Evolutionary conservation across 345 rosid species (phyloP).

Genomic region (Syzygium aromaticum): DNA sequence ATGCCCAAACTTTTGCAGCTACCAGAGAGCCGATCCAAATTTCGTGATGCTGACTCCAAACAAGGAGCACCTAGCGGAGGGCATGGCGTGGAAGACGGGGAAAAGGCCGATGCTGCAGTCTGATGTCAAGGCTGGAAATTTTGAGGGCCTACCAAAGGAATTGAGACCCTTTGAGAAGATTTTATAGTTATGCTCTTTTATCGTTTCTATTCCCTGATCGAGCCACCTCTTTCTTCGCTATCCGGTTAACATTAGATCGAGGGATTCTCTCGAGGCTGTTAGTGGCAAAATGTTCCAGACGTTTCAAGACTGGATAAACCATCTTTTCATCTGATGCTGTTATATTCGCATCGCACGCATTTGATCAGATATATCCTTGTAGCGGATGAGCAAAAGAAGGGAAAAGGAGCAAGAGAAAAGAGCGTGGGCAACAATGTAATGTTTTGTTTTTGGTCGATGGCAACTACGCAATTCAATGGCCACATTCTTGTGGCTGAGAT

Average conservation of each 20-base stretch:
- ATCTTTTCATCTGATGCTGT: not conserved
- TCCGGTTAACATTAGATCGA: not conserved
- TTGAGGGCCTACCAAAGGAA: constrained; percentile 53
- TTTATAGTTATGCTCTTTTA: constrained; percentile 18
- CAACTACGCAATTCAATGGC: not conserved
- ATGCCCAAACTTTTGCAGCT: constrained; percentile 33
- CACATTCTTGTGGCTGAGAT: not conserved
- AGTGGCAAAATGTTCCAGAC: not conserved
- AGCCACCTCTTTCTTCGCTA: not conserved
- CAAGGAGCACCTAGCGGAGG: constrained; percentile 90
- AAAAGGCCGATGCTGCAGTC: constrained; percentile 69
- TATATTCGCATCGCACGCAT: not conserved
- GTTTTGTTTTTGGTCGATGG: too few species aligned
- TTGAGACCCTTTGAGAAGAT: constrained; percentile 61
- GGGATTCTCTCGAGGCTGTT: not conserved
- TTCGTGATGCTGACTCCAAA: constrained; percentile 78
- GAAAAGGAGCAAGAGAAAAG: not conserved
- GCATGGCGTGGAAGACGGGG: constrained; percentile 60
- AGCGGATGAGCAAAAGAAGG: not conserved
- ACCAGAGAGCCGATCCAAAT: constrained; percentile 91
- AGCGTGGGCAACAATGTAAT: not conserved
- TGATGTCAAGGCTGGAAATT: constrained; percentile 61
- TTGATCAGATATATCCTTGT: not conserved
- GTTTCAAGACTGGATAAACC: not conserved
- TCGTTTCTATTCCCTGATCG: not conserved